A percentile compares a stretch with the other conserved stretches of the same genome.
Conservation (phyloP, 257 asterid species). For the Sherardia arvensis region DNA sequence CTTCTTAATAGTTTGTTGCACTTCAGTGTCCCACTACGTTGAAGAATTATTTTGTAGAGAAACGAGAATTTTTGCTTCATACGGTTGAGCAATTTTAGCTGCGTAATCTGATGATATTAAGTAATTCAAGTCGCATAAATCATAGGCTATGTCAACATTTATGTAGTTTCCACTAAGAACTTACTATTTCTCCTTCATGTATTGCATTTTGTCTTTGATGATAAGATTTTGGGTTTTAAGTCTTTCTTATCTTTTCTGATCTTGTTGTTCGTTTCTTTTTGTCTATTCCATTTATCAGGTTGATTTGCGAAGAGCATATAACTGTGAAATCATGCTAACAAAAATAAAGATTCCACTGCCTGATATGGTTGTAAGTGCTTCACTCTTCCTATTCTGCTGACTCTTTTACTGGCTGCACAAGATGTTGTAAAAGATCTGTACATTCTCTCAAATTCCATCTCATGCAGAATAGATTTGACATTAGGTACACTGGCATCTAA, state of each 20-base stretch:
- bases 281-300: slow-evolving; percentile 40
- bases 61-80: neutral
- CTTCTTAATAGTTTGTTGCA: neutral
- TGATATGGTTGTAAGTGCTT: slow-evolving; percentile 80
- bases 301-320: slow-evolving; percentile 93
- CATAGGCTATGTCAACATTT: neutral
- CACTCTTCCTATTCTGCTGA: slow-evolving; percentile 25
- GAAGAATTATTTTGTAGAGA: neutral
- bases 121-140: no score
- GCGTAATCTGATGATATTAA: neutral
- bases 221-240: neutral
- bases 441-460: neutral
- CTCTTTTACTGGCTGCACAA: neutral
- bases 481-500: neutral
- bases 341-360: slow-evolving; percentile 89
- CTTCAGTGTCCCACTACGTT: neutral
- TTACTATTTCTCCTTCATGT: neutral
- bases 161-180: neutral
- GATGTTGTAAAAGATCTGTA: neutral
- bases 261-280: slow-evolving; percentile 12
- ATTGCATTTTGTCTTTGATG: neutral
- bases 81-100: neutral
- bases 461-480: neutral
- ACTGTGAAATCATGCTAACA: slow-evolving; percentile 97
- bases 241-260: slow-evolving; percentile 7